Evolutionary conservation across 176 grass and related monocot genomes (phyloP), one percentile per base, ranked within the genome.

Genomic region (Aegilops tauschii): DNA sequence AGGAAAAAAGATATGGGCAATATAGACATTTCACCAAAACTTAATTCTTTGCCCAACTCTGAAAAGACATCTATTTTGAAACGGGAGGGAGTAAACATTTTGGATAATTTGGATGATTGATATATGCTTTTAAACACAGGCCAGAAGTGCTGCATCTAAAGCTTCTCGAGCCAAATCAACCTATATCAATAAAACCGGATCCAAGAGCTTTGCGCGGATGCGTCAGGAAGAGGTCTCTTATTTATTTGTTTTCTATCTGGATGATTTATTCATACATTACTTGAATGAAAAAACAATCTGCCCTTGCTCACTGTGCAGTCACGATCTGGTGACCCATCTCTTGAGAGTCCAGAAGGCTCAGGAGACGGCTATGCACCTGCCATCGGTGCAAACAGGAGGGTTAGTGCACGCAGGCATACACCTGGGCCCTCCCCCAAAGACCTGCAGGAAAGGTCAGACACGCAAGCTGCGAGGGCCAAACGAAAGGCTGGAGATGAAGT

Each of bases 201-300:
- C 80, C 59, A 89, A 89, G 62, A 89, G 87, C 62, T 89, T 89
- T 49, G 81, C 87, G 4, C 80, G 87, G 76, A 84, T 84, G 58
- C 81, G 32, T 39, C 81, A 89, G 69, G 87, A 89, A 62, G 81
- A 89, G 81, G 87, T 89, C 42, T 78, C 66, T 68, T 32, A n/a
- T 47, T 71, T 32, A 3, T 12, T 62, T 80, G 47, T 61, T 87
- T 73, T 56, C 39, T 73, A 16, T 76, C 27, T 76, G 73, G 44
- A 31, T 52, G 73, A 52, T 76, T 76, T 76, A 52, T 76, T 76
- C 27, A 8, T 76, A 74, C 44, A 27, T 76, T 3, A 21, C 18
- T 70, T 70, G 45, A 76, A 76, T 76, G 73, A 52, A 31, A 76
- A 37, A 37, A 37, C 42, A 44, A 44, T 44, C 10, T 44, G 42